Evolutionary conservation across 192 early-diverging fungal species (phyloP), one percentile per base, ranked within the genome.

Genomic region (Coemansia sp.): DNA sequence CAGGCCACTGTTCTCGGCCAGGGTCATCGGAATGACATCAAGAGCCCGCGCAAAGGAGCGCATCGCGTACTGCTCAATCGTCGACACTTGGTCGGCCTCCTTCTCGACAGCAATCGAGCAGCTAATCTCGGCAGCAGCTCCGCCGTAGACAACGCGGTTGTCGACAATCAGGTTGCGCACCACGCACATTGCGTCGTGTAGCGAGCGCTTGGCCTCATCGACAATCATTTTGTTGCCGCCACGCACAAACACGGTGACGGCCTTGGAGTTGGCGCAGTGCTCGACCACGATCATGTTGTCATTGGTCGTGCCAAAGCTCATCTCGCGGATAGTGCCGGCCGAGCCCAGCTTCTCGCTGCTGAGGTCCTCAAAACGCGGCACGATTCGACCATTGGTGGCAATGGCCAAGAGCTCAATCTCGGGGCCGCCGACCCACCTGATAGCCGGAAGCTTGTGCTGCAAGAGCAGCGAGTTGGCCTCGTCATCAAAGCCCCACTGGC

Each of bases 401-500:
- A 99, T 99, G 23, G 98, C 98, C 83, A 99, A 92, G 59, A 99
- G 84, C 89, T 99, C 98, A 59, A 99, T 93, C 82, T 99, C 98
- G 14, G 96, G 96, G 31, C 98, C 98, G 61, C 98, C 98, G 40
- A 99, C 96, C 98, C 98, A 99, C 69, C 98, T 90, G 57, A 98
- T 94, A 63, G 95, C 94, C 34, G 98, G 98, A 46, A 99, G 85
- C 74, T 97, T 66, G 84, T 97, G 95, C 82, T 99, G 97, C 83
- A 98, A 84, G 60, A 99, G 84, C 83, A 99, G 85, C 75, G 98
- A 96, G 85, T 99, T 99, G 45, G 97, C 97, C 79, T 99, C 97
- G 71, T 99, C 97, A 83, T 99, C 97, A 70, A 99, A 99, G 59
- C 97, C 97, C 97, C 97, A 99, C 79, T 99, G 97, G 85, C 97